phyloP scores from a whole-genome alignment of 768 basidiomycete genomes.

The Nevesoporus exiguus region DNA sequence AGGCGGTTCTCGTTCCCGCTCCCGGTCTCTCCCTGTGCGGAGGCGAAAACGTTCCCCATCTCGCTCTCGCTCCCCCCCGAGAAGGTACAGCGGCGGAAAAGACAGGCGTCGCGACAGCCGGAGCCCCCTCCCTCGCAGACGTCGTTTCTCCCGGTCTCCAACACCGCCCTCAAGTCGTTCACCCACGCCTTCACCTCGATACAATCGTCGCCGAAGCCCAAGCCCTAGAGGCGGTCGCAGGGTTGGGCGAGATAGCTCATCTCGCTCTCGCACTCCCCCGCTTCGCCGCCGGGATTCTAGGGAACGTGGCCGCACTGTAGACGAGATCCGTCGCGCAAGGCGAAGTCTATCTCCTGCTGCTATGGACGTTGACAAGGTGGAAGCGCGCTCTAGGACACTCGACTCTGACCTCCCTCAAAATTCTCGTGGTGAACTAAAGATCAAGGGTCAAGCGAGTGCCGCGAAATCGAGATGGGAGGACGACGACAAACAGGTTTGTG shows the following conservation, averaged over 20 bases:
- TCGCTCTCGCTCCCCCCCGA: slow-evolving; percentile 30
- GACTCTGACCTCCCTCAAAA: slow-evolving; percentile 33
- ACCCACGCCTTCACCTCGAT: slow-evolving; percentile 32
- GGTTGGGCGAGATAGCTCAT: slow-evolving; percentile 26
- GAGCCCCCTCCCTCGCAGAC: slow-evolving; percentile 35
- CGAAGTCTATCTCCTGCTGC: slow-evolving; percentile 25
- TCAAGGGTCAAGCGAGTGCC: slow-evolving; percentile 66
- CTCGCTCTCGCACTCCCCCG: slow-evolving; percentile 37
- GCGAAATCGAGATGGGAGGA: slow-evolving; percentile 56
- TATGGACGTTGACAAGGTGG: slow-evolving; percentile 26
- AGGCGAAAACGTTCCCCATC: slow-evolving; percentile 36
- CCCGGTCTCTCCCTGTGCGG: slow-evolving; percentile 40
- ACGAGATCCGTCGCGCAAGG: slow-evolving; percentile 20
- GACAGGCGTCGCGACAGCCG: slow-evolving; percentile 30
- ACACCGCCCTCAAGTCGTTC: slow-evolving; percentile 49
- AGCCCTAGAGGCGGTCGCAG: slow-evolving; percentile 34
- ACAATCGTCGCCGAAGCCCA: slow-evolving; percentile 44
- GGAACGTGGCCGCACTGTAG: slow-evolving; percentile 20
- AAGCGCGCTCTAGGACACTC: slow-evolving; percentile 21
- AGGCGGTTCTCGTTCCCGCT: slow-evolving; percentile 39
- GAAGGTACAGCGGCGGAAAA: slow-evolving; percentile 16
- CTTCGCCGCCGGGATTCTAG: slow-evolving; percentile 32
- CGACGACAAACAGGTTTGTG: slow-evolving; percentile 30
- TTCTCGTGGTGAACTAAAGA: slow-evolving; percentile 56
- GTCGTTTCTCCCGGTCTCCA: slow-evolving; percentile 45